Percentiles rank a stretch among this genome's conserved stretches.
Evolutionary conservation across 2,329 filamentous ascomycete genomes (phyloP).

Genomic region (Cladophialophora immunda): DNA sequence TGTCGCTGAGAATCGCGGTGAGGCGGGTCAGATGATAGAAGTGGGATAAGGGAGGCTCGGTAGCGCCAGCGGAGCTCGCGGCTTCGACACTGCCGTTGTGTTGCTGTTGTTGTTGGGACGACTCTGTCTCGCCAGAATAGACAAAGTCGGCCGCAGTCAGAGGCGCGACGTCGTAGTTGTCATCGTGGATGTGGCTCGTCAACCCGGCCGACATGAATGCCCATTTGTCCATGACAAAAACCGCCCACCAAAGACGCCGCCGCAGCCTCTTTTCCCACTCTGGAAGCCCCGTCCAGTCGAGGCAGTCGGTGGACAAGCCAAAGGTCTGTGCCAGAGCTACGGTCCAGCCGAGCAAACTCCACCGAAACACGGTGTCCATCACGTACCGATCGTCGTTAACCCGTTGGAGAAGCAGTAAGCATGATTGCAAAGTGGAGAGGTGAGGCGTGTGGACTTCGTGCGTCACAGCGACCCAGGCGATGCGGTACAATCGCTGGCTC

Average conservation of each 20-base stretch:
- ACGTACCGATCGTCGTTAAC: conserved; percentile 18
- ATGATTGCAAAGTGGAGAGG: conserved; percentile 24
- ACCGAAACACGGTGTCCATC: conserved; percentile 25
- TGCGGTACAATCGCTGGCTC: conserved; percentile 26
- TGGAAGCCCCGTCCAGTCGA: conserved; percentile 20
- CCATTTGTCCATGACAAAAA: conserved; percentile 29
- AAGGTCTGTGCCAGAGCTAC: conserved; percentile 25
- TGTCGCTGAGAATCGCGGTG: conserved; percentile 18
- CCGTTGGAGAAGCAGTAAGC: conserved; percentile 25
- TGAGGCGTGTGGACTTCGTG: conserved; percentile 26
- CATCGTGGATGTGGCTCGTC: conserved; percentile 22
- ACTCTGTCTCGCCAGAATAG: not conserved
- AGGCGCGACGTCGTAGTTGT: conserved; percentile 21
- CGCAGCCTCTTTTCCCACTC: conserved; percentile 20
- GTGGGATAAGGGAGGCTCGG: conserved; percentile 4
- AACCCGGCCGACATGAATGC: conserved; percentile 19
- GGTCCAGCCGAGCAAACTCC: conserved; percentile 21
- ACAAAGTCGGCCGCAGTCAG: conserved; percentile 11
- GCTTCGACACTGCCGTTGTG: not conserved
- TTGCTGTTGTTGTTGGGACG: not conserved
- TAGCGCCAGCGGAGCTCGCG: too few species aligned
- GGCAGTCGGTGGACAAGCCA: conserved; percentile 20
- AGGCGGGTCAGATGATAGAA: conserved; percentile 18
- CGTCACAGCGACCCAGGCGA: conserved; percentile 20
- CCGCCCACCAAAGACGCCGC: conserved; percentile 27